Base-by-base conservation (phyloP, 2,329 filamentous ascomycete genomes). In the Ophiostoma populinum region DNA sequence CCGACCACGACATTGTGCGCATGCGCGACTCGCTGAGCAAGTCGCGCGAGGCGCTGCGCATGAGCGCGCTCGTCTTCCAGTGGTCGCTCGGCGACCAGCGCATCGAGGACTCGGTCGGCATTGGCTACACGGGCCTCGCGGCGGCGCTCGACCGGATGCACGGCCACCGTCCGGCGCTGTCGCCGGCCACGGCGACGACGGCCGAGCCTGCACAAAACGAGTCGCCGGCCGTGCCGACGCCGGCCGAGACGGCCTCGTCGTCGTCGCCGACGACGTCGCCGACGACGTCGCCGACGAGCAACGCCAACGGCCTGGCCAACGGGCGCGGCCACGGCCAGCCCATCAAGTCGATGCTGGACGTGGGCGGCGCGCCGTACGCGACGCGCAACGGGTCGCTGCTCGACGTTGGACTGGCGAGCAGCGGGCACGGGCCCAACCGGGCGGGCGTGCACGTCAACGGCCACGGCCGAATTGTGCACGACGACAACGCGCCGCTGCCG, bases 121-220 rank as follows among this genome's bases (percentile, higher is more conserved):
- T 77, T 30, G 75, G 75, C 28, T 80, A 76, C 47, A 73, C 72
- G 2, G 72, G 72, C 5, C 60, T 80, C 7, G 67, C 70, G 1
- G 73, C 74, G 8, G 74, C 74, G 3, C 60, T 80, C 9, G 68
- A 75, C 29, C 59, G 63, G 37, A 53, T 70, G 41, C 51, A 49
- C 38, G 35, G 47, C 25, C 50, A 50, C 44, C 47, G 52, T 10
- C 43, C 50, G 12, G 50, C 48, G 12, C 43, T 43, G 22, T 7
- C 22, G 5, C 17, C 13, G 16, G 19, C 25, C 28, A 29, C 15
- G 15, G 30, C 9, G 15, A n/a, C 30, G 18, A 17, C 19, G 6
- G 17, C 22, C 13, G 24, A 21, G 3, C 22, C 32, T 17, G 18
- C 32, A n/a, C 16, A 17, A 9, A 32, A 21, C 11, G 28, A n/a